These are phyloP conservation scores for Tricholoma sp. DNA, from an alignment of 768 basidiomycete species.

Conservation along the genomic window DNA sequence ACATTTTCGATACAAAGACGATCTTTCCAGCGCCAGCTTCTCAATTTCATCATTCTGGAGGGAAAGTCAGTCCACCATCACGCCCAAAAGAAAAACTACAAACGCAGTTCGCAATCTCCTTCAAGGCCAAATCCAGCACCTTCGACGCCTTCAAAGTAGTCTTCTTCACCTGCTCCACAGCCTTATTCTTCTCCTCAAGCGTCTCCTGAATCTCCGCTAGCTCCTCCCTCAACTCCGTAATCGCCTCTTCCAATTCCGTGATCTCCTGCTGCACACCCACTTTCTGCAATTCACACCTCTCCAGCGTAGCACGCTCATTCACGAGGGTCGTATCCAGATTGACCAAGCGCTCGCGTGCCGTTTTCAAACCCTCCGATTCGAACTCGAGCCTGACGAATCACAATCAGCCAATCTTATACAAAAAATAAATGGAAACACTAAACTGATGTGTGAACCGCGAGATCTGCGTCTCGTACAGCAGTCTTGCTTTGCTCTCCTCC, in stretches of 20 bases:
- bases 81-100: conserved; percentile 14
- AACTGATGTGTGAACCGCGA: conserved; percentile 83
- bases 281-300: conserved; percentile 51
- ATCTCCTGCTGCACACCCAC: conserved; percentile 55
- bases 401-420: neutral
- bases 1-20: conserved; percentile 85
- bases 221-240: conserved; percentile 55
- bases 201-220: conserved; percentile 55
- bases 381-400: conserved; percentile 60
- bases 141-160: conserved; percentile 65
- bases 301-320: conserved; percentile 50
- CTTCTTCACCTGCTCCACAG: conserved; percentile 73
- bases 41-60: conserved; percentile 74
- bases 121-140: conserved; percentile 78
- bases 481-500: conserved; percentile 78
- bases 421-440: conserved; percentile 20
- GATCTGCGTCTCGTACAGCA: conserved; percentile 83
- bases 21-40: conserved; percentile 79
- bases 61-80: neutral
- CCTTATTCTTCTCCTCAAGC: conserved; percentile 68
- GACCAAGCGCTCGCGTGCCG: conserved; percentile 56
- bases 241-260: conserved; percentile 45
- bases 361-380: conserved; percentile 68
- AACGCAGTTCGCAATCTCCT: conserved; percentile 83
- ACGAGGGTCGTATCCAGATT: conserved; percentile 47